Base-by-base conservation (phyloP, 2,329 filamentous ascomycete genomes). In the Graphium sp. region DNA sequence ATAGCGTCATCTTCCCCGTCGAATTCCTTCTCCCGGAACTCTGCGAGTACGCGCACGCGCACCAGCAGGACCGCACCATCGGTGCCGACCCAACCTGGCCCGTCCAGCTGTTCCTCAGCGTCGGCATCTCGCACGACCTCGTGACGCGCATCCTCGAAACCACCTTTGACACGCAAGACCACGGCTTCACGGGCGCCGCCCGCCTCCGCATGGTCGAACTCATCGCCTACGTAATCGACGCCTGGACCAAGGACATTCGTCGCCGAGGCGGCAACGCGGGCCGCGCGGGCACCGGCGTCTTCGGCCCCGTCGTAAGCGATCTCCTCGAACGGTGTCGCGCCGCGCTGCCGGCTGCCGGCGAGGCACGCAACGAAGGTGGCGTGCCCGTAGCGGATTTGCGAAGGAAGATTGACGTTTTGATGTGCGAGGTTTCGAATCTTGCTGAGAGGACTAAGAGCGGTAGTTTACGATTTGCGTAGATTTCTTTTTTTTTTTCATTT, bases 1-100 rank as follows among this genome's bases (percentile, higher is more conserved):
- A 74, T 44, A 72, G 72, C 43, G 66, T 71, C 36, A 68, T 76
- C 32, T 78, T 79, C 51, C 71, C 70, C 0, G 64, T 76, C 6
- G 53, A 62, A 31, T 57, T 60, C 2, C 55, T 79, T 1, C 56
- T 79, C 8, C 67, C 68, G 1, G 59, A 74, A 35, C 49, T 79
- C 6, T 75, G 74, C 47, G 58, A 58, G 14, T 79, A 77, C 39
- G 62, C 70, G 1, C 48, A 70, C 20, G 62, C 66, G 32, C 55
- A 66, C 34, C 58, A 63, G 30, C 67, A 72, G 39, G 68, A 74
- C 37, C 57, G 56, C 2, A 62, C 62, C 6, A 65, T 69, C 25
- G 60, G 61, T 1, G 67, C 67, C 4, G 58, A 71, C 35, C 53
- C 65, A 5, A 54, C 55, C 28, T 73, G 67, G 67, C 67, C 67